Base-by-base conservation (phyloP, 371 early-diverging fungal genomes). In the Lichtheimia ornata region DNA sequence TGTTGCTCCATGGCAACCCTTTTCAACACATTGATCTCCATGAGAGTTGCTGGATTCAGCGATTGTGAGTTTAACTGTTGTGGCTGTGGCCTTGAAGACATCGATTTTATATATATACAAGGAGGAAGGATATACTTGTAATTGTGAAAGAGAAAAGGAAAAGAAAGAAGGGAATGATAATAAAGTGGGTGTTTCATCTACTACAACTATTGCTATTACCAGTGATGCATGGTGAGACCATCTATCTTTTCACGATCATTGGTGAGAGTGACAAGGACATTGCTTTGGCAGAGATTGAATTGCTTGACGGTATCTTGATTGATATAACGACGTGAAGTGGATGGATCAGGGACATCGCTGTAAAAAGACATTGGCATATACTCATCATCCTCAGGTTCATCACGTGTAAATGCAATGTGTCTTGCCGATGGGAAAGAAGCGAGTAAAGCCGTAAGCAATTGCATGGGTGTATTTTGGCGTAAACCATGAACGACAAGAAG, bases 21-120 rank as follows among this genome's bases (percentile, higher is more conserved):
- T 18, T 60, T 55, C 9, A 76, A 61, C 0, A 71, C 70, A 58
- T 73, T 61, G 11, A 76, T 62, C 24, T 77, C 74, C 28, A 69
- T 43, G 2, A 77, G 49, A 35, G 67, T 69, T 13, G 70, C 64
- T 35, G 73, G 63, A 47, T 66, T 62, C 1, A 66, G 49, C 27
- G 50, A 20, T 30, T 64, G 49, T 7, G 64, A 64, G 53, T 45
- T 27, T 5, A 61, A 42, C 13, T 53, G 50, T 22, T 61, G 54
- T 42, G 61, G 53, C 27, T 40, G 18, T 47, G 57, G 18, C 11
- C n/a, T 41, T n/a, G 17, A n/a, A 25, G 13, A 15, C 5, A 28
- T 35, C 2, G 35, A 28, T 11, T 9, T 35, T 9, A 11, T 5
- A 11, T 35, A 9, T 43, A 27, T 47, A 44, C 15, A 56, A 52